These are phyloP conservation scores for Aspergillus novofumigatus DNA, from an alignment of 2,329 filamentous ascomycete genomes.

Conservation along the genomic window DNA sequence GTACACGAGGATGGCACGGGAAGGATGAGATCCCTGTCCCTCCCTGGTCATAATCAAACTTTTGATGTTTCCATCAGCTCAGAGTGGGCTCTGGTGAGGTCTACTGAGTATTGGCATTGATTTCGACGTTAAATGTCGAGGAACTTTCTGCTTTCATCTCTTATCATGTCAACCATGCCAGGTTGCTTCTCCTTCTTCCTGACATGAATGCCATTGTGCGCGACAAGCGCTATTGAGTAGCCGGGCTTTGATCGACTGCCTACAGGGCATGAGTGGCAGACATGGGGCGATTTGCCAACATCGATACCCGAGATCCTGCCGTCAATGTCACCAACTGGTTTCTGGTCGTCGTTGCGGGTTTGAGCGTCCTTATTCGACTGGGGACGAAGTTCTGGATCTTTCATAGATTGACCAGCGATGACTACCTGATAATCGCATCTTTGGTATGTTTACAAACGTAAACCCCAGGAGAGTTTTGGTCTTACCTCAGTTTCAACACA, in stretches of 20 bases:
- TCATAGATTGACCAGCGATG: slow-evolving; percentile 16
- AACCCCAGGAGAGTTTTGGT: too few relatives aligned
- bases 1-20: too few relatives aligned
- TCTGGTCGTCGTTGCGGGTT: slow-evolving; percentile 15
- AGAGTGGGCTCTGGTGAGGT: too few relatives aligned
- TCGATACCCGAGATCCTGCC: slow-evolving; percentile 17
- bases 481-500: not conserved
- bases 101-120: too few relatives aligned
- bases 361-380: slow-evolving; percentile 19
- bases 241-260: not conserved
- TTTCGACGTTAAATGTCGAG: too few relatives aligned
- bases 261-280: not conserved
- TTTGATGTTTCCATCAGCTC: too few relatives aligned
- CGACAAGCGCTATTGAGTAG: not conserved
- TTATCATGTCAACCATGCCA: too few relatives aligned
- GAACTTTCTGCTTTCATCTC: too few relatives aligned
- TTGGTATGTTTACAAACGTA: slow-evolving; percentile 5
- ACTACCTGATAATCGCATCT: slow-evolving; percentile 17
- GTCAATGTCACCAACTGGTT: slow-evolving; percentile 21
- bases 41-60: too few relatives aligned
- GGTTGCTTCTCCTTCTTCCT: not conserved
- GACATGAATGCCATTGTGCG: not conserved
- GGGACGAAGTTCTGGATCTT: slow-evolving; percentile 20
- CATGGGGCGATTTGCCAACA: slow-evolving; percentile 16
- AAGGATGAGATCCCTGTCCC: too few relatives aligned